Evolutionary conservation across 441 rosid genomes (phyloP).

Genomic region (Adansonia madagascariensis): DNA sequence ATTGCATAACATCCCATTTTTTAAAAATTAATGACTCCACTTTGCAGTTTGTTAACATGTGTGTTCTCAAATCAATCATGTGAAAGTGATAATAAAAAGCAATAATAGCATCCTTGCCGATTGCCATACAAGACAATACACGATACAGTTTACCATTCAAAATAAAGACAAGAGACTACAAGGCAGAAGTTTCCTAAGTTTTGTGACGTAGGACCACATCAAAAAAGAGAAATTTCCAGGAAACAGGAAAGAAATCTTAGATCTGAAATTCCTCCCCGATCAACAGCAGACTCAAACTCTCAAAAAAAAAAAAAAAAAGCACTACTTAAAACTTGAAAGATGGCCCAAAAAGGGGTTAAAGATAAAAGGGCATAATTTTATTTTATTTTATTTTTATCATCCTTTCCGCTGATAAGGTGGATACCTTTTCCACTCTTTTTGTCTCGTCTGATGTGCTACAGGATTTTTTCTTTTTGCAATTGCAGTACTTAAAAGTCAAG

Average conservation of each 20-base stretch:
- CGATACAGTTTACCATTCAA: not conserved
- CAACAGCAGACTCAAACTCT: not conserved
- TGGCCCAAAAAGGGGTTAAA: not conserved
- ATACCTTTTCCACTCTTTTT: not conserved
- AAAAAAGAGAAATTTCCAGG: constrained; percentile 28
- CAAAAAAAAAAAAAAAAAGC: not conserved
- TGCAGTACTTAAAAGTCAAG: not conserved
- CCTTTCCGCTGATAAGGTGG: not conserved
- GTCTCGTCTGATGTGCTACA: not conserved
- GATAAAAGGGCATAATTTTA: not conserved
- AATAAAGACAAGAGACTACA: constrained; percentile 16
- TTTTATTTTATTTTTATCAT: not conserved
- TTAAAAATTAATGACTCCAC: not conserved
- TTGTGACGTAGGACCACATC: constrained; percentile 2
- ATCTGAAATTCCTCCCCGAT: not conserved
- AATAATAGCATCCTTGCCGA: not conserved
- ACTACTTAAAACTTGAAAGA: not conserved
- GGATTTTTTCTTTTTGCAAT: not conserved
- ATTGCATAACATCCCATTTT: not conserved
- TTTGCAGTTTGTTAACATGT: not conserved
- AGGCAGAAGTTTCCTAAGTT: constrained; percentile 30
- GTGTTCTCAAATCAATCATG: constrained; percentile 3
- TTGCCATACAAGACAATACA: not conserved
- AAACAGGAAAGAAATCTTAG: not conserved
- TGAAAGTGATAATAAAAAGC: not conserved